Evolutionary conservation across 139 green algal genomes (phyloP).

Genomic region (Eudorina sp.): DNA sequence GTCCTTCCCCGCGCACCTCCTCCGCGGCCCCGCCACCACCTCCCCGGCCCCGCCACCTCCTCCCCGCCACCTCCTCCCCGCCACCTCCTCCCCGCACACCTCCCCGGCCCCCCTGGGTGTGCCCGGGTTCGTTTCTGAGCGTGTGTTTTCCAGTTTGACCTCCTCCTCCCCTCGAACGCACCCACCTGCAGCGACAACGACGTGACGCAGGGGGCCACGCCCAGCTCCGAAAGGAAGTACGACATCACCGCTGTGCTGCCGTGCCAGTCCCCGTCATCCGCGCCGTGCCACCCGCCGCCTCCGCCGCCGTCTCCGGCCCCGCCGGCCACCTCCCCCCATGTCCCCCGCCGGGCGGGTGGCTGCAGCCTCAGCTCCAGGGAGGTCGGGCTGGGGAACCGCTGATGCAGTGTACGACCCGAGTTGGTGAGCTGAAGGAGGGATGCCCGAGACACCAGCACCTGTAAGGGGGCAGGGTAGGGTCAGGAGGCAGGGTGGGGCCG

Average conservation of each 20-base stretch:
- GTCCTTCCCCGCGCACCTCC: neutral
- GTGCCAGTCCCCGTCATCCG: neutral
- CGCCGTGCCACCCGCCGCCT: neutral
- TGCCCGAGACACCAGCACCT: constrained; percentile 29
- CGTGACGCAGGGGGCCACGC: neutral
- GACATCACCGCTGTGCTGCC: constrained; percentile 34
- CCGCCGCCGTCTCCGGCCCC: neutral
- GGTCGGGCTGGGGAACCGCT: neutral
- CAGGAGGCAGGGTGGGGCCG: neutral
- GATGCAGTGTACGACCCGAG: neutral
- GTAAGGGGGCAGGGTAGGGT: too few relatives aligned
- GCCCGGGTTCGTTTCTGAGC: too few relatives aligned
- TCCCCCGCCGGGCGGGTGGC: constrained; percentile 2
- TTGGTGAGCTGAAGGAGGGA: neutral
- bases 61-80: neutral
- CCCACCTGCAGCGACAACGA: constrained; percentile 21
- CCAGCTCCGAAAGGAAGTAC: constrained; percentile 41
- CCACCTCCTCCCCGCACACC: neutral
- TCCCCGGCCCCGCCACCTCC: neutral
- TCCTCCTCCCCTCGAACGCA: neutral
- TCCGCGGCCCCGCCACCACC: neutral
- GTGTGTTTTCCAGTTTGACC: neutral
- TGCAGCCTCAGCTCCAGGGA: constrained; percentile 1
- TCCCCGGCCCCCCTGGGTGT: neutral
- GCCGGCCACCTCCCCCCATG: neutral